A percentile compares a stretch with the other conserved stretches of the same genome.
Conservation (phyloP, 345 rosid species). For the Corchorus olitorius region DNA sequence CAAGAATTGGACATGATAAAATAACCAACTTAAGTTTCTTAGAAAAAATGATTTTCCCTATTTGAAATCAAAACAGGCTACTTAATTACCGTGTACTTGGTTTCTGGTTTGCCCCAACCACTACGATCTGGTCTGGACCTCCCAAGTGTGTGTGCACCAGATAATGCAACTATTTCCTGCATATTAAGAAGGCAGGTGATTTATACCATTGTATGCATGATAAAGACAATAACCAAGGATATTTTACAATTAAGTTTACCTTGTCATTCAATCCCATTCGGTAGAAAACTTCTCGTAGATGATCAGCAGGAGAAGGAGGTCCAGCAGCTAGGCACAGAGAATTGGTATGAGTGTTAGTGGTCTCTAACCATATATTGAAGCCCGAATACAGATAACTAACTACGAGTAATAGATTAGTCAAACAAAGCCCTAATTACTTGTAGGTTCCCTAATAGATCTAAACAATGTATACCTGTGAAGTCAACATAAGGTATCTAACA, state of each 20-base stretch:
- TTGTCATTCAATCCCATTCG: slow-evolving; percentile 93
- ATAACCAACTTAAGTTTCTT: background rate
- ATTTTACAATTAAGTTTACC: slow-evolving; percentile 38
- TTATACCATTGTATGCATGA: background rate
- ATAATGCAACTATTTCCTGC: slow-evolving; percentile 92
- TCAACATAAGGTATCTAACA: background rate
- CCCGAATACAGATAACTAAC: no score
- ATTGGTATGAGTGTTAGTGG: slow-evolving; percentile 7
- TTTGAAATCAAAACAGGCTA: background rate
- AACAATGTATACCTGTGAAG: slow-evolving; percentile 5
- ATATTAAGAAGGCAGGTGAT: slow-evolving; percentile 16
- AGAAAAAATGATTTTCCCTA: background rate
- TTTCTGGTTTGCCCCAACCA: slow-evolving; percentile 96
- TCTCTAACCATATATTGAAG: slow-evolving; percentile 7
- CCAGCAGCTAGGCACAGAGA: slow-evolving; percentile 68
- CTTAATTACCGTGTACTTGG: slow-evolving; percentile 81
- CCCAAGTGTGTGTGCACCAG: slow-evolving; percentile 97
- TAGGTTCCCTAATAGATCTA: background rate
- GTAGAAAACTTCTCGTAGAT: slow-evolving; percentile 80
- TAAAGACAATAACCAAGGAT: slow-evolving; percentile 12
- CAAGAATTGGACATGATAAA: background rate
- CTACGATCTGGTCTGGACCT: slow-evolving; percentile 96
- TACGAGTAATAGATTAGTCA: background rate
- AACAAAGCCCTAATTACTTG: background rate
- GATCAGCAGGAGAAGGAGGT: slow-evolving; percentile 84